These are phyloP conservation scores for Exophiala mesophila DNA, from an alignment of 2,329 filamentous ascomycete species.

Conservation along the genomic window DNA sequence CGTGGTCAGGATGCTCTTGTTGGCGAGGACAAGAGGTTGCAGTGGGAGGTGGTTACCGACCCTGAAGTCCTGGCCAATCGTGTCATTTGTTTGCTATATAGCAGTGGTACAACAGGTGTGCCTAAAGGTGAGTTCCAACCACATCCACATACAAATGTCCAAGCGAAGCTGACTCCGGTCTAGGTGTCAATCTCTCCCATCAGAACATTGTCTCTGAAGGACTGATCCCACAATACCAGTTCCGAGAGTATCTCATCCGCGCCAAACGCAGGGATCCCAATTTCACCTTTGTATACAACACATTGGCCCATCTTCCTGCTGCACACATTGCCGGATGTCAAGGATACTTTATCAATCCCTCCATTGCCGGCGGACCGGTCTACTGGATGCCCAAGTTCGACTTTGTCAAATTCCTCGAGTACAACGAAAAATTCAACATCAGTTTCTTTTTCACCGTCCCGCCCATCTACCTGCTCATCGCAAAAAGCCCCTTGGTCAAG, in stretches of 20 bases:
- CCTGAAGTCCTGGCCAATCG: slow-evolving; percentile 42
- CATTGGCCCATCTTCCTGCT: slow-evolving; percentile 43
- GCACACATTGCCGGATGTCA: slow-evolving; percentile 47
- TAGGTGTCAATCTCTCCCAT: slow-evolving; percentile 39
- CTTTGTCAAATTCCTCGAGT: slow-evolving; percentile 51
- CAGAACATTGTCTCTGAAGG: slow-evolving; percentile 40
- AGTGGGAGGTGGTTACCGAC: slow-evolving; percentile 54
- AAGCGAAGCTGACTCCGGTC: background rate
- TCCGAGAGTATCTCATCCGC: slow-evolving; percentile 27
- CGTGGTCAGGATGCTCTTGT: slow-evolving; percentile 14
- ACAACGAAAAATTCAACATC: slow-evolving; percentile 48
- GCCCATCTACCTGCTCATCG: slow-evolving; percentile 57
- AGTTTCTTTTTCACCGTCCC: slow-evolving; percentile 57
- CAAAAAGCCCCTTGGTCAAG: slow-evolving; percentile 52
- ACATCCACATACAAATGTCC: background rate
- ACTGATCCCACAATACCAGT: slow-evolving; percentile 27
- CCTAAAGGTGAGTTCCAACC: slow-evolving; percentile 25
- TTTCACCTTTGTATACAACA: slow-evolving; percentile 31
- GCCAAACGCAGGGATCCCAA: slow-evolving; percentile 30
- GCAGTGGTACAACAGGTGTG: slow-evolving; percentile 31
- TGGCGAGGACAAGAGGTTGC: slow-evolving; percentile 29
- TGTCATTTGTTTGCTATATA: slow-evolving; percentile 34
- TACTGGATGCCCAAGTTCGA: slow-evolving; percentile 63
- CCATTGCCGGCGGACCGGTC: slow-evolving; percentile 44
- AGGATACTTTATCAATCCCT: slow-evolving; percentile 45